These are phyloP conservation scores for Tinospora cordifolia DNA, from an alignment of 164 flowering plant species.

Conservation along the genomic window DNA sequence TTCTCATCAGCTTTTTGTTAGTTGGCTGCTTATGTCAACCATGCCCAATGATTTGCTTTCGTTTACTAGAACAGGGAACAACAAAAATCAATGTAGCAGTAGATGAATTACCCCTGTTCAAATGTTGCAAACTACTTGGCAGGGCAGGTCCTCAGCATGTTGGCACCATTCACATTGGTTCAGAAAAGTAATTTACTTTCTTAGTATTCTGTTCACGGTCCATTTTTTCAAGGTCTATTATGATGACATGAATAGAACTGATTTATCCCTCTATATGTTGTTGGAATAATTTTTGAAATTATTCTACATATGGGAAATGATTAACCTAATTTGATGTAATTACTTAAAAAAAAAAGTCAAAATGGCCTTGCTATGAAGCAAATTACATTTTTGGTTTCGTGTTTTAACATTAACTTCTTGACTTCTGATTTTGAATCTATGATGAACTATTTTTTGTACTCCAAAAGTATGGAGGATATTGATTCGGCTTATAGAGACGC, in stretches of 20 bases:
- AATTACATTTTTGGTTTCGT: background rate
- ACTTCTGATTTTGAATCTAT: slow-evolving; percentile 1
- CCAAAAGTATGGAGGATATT: slow-evolving; percentile 75
- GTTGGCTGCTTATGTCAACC: background rate
- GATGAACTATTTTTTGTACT: slow-evolving; percentile 4
- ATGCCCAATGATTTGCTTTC: background rate
- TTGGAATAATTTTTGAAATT: background rate
- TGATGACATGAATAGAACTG: background rate
- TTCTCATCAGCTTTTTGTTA: background rate
- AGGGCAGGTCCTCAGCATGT: slow-evolving; percentile 81
- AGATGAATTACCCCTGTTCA: slow-evolving; percentile 67
- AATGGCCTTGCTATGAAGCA: background rate
- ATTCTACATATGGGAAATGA: background rate
- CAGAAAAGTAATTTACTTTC: slow-evolving; percentile 54
- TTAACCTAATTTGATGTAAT: background rate
- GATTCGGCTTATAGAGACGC: slow-evolving; percentile 74
- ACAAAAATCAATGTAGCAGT: slow-evolving; percentile 91
- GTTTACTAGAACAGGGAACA: slow-evolving; percentile 53
- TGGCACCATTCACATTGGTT: slow-evolving; percentile 94
- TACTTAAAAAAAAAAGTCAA: background rate
- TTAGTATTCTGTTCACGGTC: background rate
- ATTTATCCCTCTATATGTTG: background rate
- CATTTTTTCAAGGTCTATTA: background rate
- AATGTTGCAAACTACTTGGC: slow-evolving; percentile 49
- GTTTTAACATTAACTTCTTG: background rate